Evolutionary conservation across 257 asterid species (phyloP).

Genomic region (Leonotis leonurus): DNA sequence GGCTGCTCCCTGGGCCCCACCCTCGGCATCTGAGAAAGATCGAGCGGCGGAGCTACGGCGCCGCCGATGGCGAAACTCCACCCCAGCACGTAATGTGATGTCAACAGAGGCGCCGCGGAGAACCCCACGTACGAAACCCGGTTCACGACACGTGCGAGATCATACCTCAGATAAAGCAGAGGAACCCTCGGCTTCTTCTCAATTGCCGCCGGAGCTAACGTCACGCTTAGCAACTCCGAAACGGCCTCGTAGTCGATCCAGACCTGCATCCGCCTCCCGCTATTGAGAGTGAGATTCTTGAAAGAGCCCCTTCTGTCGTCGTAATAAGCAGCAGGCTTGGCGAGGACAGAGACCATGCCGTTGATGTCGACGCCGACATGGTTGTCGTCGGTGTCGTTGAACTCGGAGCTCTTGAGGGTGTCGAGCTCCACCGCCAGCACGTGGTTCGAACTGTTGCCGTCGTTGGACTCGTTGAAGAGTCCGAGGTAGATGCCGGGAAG

Average conservation of each 20-base stretch:
- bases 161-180: conserved; percentile 20
- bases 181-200: conserved; percentile 36
- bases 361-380: conserved; percentile 58
- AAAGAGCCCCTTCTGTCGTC: conserved; percentile 16
- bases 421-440: conserved; percentile 59
- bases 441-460: conserved; percentile 42
- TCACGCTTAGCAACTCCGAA: conserved; percentile 24
- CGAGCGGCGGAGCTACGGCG: conserved; percentile 29
- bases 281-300: conserved; percentile 33
- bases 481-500: conserved; percentile 42
- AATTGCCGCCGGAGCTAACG: conserved; percentile 30
- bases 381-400: conserved; percentile 38
- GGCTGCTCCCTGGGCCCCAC: conserved; percentile 29
- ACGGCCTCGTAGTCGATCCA: conserved; percentile 51
- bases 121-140: conserved; percentile 53
- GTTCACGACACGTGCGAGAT: conserved; percentile 37
- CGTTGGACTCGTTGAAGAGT: conserved; percentile 39
- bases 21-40: conserved; percentile 40
- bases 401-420: conserved; percentile 34
- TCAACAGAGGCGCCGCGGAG: conserved; percentile 39
- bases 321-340: conserved; percentile 35
- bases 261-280: conserved; percentile 37
- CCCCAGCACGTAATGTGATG: conserved; percentile 51
- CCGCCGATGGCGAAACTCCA: conserved; percentile 54
- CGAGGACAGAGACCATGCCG: conserved; percentile 19